Percentiles rank a stretch among this genome's conserved stretches.
These are phyloP conservation scores for Reticulascus tulasneorum DNA, from an alignment of 2,329 filamentous ascomycete species.

Conservation along the genomic window DNA sequence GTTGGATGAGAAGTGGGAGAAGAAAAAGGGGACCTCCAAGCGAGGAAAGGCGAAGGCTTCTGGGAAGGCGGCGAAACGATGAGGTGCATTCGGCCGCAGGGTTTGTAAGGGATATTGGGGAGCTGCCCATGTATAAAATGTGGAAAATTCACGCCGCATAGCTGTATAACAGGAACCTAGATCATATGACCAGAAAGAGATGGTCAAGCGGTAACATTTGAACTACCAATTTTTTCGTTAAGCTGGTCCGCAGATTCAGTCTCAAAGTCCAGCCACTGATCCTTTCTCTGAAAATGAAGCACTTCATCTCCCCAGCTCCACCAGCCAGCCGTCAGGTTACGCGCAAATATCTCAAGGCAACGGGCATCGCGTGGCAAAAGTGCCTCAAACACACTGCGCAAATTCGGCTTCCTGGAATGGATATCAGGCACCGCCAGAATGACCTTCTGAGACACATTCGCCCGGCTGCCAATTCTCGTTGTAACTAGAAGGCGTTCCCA, in stretches of 20 bases:
- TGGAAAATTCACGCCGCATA: conserved; percentile 10
- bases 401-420: conserved; percentile 74
- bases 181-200: conserved; percentile 12
- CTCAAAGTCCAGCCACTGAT: conserved; percentile 39
- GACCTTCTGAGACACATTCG: conserved; percentile 43
- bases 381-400: conserved; percentile 56
- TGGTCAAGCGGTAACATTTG: conserved; percentile 10
- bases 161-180: conserved; percentile 18
- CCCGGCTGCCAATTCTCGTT: conserved; percentile 30
- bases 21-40: conserved; percentile 19
- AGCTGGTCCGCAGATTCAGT: too few relatives aligned
- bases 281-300: conserved; percentile 61
- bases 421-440: conserved; percentile 69
- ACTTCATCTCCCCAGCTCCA: conserved; percentile 75
- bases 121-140: conserved; percentile 1
- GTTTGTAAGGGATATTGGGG: conserved; percentile 1
- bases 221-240: too few relatives aligned
- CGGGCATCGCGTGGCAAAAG: conserved; percentile 47
- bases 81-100: not conserved
- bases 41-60: conserved; percentile 18
- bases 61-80: conserved; percentile 14
- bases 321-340: conserved; percentile 72
- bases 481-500: conserved; percentile 71
- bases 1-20: conserved; percentile 45
- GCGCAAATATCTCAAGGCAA: conserved; percentile 73